Evolutionary conservation across 1,284 basidiomycete genomes (phyloP).

Genomic region (Ustilago hordei): DNA sequence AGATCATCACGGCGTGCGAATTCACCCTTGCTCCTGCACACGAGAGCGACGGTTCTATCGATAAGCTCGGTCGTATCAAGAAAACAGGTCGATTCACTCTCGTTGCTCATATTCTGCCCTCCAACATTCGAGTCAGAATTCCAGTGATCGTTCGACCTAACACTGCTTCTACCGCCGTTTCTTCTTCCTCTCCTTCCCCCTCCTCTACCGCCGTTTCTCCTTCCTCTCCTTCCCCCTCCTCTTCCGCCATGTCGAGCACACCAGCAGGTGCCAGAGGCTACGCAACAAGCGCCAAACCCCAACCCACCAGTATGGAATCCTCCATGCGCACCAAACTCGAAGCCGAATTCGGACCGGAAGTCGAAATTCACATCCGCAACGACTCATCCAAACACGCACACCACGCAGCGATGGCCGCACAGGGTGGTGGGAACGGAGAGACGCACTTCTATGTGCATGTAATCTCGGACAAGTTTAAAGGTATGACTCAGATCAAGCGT

Average conservation of each 20-base stretch:
- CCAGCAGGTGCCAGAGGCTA: slow-evolving; percentile 22
- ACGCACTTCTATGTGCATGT: slow-evolving; percentile 68
- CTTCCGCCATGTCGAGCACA: slow-evolving; percentile 1
- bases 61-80: slow-evolving; percentile 45
- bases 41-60: slow-evolving; percentile 21
- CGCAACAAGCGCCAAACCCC: slow-evolving; percentile 20
- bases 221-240: slow-evolving; percentile 1
- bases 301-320: slow-evolving; percentile 40
- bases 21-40: slow-evolving; percentile 20
- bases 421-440: slow-evolving; percentile 66
- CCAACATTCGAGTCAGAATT: slow-evolving; percentile 38
- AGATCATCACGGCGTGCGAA: slow-evolving; percentile 47
- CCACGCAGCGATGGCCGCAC: slow-evolving; percentile 69
- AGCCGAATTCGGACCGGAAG: slow-evolving; percentile 43
- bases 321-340: slow-evolving; percentile 59
- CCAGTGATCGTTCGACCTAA: slow-evolving; percentile 34
- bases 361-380: slow-evolving; percentile 57
- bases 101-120: slow-evolving; percentile 29
- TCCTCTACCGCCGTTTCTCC: not conserved
- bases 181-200: not conserved
- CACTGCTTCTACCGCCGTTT: slow-evolving; percentile 9
- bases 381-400: slow-evolving; percentile 66
- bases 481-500: slow-evolving; percentile 64
- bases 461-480: slow-evolving; percentile 62
- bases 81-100: slow-evolving; percentile 40